phyloP scores from a whole-genome alignment of 208 protist species.

The Leishmania turanica region DNA sequence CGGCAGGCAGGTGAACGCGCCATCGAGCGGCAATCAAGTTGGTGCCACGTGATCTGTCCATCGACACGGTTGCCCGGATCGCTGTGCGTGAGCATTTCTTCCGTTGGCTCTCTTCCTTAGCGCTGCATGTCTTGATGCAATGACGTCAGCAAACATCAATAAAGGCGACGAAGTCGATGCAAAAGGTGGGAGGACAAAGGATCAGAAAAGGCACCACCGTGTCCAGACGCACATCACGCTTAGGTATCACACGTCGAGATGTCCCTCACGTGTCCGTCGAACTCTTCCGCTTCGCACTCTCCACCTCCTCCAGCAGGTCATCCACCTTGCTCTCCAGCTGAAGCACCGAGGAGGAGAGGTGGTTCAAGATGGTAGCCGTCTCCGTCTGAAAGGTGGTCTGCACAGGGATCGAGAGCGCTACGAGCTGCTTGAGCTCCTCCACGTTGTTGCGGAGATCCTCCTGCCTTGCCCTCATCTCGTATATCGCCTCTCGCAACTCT shows the following conservation, averaged over 20 bases:
- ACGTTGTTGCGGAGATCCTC: constrained; percentile 35
- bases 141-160: not conserved
- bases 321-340: constrained; percentile 79
- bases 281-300: constrained; percentile 8
- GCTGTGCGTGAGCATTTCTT: not conserved
- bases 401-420: constrained; percentile 28
- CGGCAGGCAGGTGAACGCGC: not conserved
- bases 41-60: not conserved
- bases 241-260: not conserved
- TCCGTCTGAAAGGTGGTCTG: constrained; percentile 57
- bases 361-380: constrained; percentile 69
- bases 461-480: constrained; percentile 50
- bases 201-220: too few species aligned
- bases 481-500: constrained; percentile 40
- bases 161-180: not conserved
- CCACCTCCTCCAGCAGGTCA: constrained; percentile 44
- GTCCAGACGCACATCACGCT: not conserved
- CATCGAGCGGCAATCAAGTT: not conserved
- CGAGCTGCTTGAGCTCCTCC: constrained; percentile 52
- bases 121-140: not conserved
- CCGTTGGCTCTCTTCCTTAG: not conserved
- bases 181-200: not conserved
- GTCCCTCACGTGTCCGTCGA: not conserved
- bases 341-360: constrained; percentile 73
- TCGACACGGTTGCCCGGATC: constrained; percentile 1